Evolutionary conservation across 768 basidiomycete genomes (phyloP).

Genomic region (Panellus pusillus): DNA sequence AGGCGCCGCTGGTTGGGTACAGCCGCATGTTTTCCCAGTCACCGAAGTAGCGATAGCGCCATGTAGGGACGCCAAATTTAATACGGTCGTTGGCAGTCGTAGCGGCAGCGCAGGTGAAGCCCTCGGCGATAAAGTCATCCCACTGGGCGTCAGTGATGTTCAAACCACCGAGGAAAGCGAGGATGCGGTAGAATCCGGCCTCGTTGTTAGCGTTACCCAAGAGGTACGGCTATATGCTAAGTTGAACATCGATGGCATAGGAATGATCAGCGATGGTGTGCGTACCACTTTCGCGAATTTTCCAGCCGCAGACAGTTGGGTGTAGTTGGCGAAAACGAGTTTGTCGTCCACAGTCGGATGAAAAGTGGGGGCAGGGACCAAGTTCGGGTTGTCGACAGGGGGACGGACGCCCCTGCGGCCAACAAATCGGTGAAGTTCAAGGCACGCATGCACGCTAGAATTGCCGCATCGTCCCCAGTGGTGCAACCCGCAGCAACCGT

Average conservation of each 20-base stretch:
- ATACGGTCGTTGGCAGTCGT: slow-evolving; percentile 3
- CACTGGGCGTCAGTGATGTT: slow-evolving; percentile 7
- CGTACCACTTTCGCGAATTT: slow-evolving; percentile 13
- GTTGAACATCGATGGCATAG: neutral
- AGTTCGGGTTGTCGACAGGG: slow-evolving; percentile 1
- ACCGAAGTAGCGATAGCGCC: slow-evolving; percentile 13
- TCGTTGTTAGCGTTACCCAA: slow-evolving; percentile 8
- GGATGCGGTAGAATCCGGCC: slow-evolving; percentile 9
- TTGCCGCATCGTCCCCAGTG: neutral
- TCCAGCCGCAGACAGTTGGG: slow-evolving; percentile 1
- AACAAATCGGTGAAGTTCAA: slow-evolving; percentile 11
- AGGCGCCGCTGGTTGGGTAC: slow-evolving; percentile 12
- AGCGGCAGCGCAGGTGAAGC: slow-evolving; percentile 4
- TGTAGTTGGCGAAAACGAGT: slow-evolving; percentile 9
- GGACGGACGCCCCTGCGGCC: slow-evolving; percentile 7
- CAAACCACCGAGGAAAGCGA: neutral
- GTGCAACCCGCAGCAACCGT: slow-evolving; percentile 4
- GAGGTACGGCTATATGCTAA: slow-evolving; percentile 6
- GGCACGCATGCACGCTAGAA: slow-evolving; percentile 7
- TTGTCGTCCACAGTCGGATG: slow-evolving; percentile 12
- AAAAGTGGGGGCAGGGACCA: slow-evolving; percentile 3
- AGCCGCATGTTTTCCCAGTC: slow-evolving; percentile 12
- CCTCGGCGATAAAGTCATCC: slow-evolving; percentile 1
- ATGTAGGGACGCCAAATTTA: slow-evolving; percentile 5
- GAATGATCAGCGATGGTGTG: neutral